Conservation (phyloP, 768 basidiomycete species). For the Suillus subluteus region DNA sequence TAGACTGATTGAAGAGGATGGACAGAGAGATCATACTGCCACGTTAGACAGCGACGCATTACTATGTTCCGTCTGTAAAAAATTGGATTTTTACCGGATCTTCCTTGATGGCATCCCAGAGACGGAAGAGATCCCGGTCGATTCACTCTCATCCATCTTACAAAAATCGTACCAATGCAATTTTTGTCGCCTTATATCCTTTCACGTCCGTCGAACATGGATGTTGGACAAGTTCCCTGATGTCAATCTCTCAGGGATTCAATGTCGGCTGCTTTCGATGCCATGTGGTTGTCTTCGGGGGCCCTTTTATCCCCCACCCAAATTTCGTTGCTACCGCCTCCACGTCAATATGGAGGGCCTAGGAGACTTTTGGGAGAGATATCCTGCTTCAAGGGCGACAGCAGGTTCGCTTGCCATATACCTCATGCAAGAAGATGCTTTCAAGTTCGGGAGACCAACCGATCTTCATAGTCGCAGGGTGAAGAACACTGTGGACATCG, state of each 20-base stretch:
- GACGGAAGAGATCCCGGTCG: neutral
- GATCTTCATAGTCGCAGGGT: constrained; percentile 15
- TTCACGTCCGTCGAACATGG: constrained; percentile 9
- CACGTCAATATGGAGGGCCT: constrained; percentile 6
- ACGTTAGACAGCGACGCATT: neutral
- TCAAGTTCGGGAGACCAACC: constrained; percentile 8
- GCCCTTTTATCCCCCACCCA: constrained; percentile 1
- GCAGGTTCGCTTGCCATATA: constrained; percentile 7
- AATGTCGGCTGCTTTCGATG: neutral
- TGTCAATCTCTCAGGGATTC: neutral
- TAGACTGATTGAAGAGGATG: neutral
- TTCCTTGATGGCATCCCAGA: constrained; percentile 10
- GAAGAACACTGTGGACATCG: constrained; percentile 5
- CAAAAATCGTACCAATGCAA: constrained; percentile 12
- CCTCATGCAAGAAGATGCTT: constrained; percentile 12
- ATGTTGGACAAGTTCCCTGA: neutral
- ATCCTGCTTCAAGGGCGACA: constrained; percentile 1
- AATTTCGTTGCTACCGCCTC: constrained; percentile 6
- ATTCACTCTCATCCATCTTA: constrained; percentile 1
- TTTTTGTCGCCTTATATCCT: constrained; percentile 12
- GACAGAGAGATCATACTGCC: neutral
- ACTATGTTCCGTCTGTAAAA: constrained; percentile 12
- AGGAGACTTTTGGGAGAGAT: neutral
- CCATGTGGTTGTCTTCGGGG: neutral
- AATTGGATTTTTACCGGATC: constrained; percentile 6